Conservation (phyloP, 192 early-diverging fungal genomes). For the Funneliformis mosseae region DNA sequence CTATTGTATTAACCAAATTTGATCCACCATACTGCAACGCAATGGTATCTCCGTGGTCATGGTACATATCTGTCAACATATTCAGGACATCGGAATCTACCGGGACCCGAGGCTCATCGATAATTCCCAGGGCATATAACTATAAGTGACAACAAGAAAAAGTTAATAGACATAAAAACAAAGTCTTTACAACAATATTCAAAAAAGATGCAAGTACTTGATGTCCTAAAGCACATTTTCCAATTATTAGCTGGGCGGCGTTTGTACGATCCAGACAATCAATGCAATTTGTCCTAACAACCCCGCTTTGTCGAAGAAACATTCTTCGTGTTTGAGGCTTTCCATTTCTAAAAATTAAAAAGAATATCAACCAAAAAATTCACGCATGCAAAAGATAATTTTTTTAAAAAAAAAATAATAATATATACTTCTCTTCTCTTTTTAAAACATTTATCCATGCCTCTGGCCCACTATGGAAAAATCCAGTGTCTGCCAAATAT, state of each 20-base stretch:
- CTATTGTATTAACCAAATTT: conserved; percentile 97
- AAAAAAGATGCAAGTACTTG: conserved; percentile 48
- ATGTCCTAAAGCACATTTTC: conserved; percentile 90
- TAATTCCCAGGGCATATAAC: conserved; percentile 86
- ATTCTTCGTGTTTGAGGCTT: conserved; percentile 35
- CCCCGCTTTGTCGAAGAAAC: conserved; percentile 71
- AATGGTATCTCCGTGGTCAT: conserved; percentile 97
- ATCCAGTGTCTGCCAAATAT: conserved; percentile 81
- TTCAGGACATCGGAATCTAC: conserved; percentile 94
- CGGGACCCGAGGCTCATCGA: conserved; percentile 73
- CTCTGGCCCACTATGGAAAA: conserved; percentile 90
- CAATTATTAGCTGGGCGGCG: conserved; percentile 94
- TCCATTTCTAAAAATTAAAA: background rate
- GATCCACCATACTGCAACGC: conserved; percentile 95
- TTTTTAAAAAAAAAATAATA: background rate
- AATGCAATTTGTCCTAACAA: conserved; percentile 96
- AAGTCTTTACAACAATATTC: background rate
- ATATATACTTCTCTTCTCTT: conserved; percentile 31
- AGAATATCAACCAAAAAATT: background rate
- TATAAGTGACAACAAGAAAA: conserved; percentile 33
- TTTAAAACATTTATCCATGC: conserved; percentile 41
- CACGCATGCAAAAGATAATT: background rate
- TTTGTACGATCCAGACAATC: conserved; percentile 99
- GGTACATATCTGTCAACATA: conserved; percentile 96
- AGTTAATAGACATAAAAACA: background rate